These are phyloP conservation scores for Beauveria asiatica DNA, from an alignment of 2,329 filamentous ascomycete species.

Conservation along the genomic window DNA sequence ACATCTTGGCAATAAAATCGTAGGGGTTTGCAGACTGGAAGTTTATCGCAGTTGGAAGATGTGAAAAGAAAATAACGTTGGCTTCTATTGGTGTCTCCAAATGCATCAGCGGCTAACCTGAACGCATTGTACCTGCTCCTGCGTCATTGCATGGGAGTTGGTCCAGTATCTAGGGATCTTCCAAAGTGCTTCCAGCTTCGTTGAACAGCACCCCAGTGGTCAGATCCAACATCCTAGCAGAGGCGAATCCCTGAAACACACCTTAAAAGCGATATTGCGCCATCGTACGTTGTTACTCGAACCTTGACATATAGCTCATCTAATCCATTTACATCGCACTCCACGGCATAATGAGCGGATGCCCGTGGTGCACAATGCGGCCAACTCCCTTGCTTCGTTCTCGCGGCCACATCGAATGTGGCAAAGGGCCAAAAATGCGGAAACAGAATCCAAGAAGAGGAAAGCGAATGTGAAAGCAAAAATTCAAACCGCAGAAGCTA, in stretches of 20 bases:
- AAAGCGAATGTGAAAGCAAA: too few species aligned
- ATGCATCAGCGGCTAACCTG: neutral
- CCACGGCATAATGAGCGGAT: neutral
- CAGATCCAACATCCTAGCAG: neutral
- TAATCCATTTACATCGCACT: neutral
- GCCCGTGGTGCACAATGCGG: neutral
- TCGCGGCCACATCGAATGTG: slow-evolving; percentile 8
- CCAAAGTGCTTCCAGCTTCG: neutral
- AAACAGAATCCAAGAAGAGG: too few species aligned
- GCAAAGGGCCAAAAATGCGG: neutral
- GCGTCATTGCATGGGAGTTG: neutral
- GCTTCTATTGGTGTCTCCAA: neutral
- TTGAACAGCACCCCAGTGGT: neutral
- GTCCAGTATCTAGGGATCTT: neutral
- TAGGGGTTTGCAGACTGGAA: neutral
- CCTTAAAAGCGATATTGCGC: slow-evolving; percentile 12
- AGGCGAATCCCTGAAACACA: neutral
- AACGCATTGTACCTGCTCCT: neutral
- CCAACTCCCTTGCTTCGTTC: slow-evolving; percentile 1
- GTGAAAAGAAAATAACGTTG: neutral
- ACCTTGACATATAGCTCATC: slow-evolving; percentile 3
- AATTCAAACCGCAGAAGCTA: too few species aligned
- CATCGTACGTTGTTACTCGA: slow-evolving; percentile 5
- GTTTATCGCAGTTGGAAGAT: neutral
- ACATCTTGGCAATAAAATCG: slow-evolving; percentile 9